These are phyloP conservation scores for Lithocarpus polystachyus DNA, from an alignment of 306 rosid species.

Conservation along the genomic window DNA sequence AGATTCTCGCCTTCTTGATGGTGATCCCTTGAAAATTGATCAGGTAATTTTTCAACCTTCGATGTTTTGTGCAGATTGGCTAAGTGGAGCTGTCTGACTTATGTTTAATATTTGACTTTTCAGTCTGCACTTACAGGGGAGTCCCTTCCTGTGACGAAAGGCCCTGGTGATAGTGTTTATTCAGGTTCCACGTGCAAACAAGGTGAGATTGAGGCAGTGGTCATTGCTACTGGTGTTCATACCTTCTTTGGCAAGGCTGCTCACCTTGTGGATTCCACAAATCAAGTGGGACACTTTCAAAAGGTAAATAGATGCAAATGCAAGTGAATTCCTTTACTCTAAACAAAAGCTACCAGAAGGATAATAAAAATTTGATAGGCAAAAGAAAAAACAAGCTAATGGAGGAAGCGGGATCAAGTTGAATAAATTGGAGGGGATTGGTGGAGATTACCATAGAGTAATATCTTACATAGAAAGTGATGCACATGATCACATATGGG, in stretches of 20 bases:
- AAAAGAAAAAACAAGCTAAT: not conserved
- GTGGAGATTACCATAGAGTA: not conserved
- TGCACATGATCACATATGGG: not conserved
- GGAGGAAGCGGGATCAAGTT: not conserved
- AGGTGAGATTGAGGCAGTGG: constrained; percentile 84
- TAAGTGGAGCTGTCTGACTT: constrained; percentile 15
- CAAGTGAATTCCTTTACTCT: not conserved
- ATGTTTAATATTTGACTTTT: constrained; percentile 10
- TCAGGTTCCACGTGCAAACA: constrained; percentile 90
- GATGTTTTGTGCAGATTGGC: not conserved
- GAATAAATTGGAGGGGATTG: not conserved
- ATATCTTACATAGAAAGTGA: not conserved
- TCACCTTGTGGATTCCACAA: constrained; percentile 76
- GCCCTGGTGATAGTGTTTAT: constrained; percentile 61
- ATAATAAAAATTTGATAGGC: not conserved
- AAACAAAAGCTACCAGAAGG: not conserved
- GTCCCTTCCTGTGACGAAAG: constrained; percentile 77
- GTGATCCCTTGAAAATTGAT: constrained; percentile 80
- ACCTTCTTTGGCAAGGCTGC: constrained; percentile 91
- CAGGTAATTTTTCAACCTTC: constrained; percentile 45
- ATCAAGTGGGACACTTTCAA: constrained; percentile 83
- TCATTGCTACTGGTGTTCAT: constrained; percentile 80
- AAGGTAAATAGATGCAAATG: constrained; percentile 41
- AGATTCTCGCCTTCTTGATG: constrained; percentile 80
- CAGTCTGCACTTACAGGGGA: constrained; percentile 86